phyloP scores from a whole-genome alignment of 768 basidiomycete genomes.

The Leccinum longicurvipes region DNA sequence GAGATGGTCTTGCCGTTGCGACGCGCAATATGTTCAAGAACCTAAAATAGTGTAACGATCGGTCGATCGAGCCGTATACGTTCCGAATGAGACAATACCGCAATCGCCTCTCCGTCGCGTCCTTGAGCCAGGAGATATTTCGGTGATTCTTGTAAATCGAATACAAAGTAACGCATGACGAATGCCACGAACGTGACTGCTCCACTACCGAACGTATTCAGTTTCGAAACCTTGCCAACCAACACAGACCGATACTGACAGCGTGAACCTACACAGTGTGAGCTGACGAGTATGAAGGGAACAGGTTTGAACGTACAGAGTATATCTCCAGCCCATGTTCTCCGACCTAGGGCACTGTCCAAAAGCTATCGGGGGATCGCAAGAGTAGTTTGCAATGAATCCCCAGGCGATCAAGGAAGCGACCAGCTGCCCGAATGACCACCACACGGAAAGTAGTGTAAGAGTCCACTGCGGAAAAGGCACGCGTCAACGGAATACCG shows the following conservation, averaged over 20 bases:
- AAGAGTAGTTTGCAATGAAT: slow-evolving; percentile 56
- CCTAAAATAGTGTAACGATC: slow-evolving; percentile 25
- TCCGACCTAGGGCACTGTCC: slow-evolving; percentile 44
- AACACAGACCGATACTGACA: slow-evolving; percentile 30
- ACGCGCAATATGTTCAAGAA: slow-evolving; percentile 46
- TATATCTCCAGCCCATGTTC: slow-evolving; percentile 65
- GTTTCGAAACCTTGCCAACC: neutral
- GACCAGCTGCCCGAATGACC: slow-evolving; percentile 49
- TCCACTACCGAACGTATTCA: slow-evolving; percentile 32
- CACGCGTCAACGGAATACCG: neutral
- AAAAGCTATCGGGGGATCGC: slow-evolving; percentile 28
- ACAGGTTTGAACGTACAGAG: slow-evolving; percentile 31
- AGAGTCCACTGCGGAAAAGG: slow-evolving; percentile 43
- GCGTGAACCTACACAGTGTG: slow-evolving; percentile 32
- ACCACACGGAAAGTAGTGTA: slow-evolving; percentile 52
- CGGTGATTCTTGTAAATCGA: slow-evolving; percentile 58
- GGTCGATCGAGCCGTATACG: neutral
- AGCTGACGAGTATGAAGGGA: neutral
- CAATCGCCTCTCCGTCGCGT: slow-evolving; percentile 53
- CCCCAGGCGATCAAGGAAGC: slow-evolving; percentile 53
- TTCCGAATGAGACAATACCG: slow-evolving; percentile 23
- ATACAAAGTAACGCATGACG: slow-evolving; percentile 52
- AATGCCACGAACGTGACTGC: slow-evolving; percentile 51
- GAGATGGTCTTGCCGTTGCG: slow-evolving; percentile 44
- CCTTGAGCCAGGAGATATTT: slow-evolving; percentile 59